phyloP scores from a whole-genome alignment of 306 rosid genomes.

The Bauhinia variegata region DNA sequence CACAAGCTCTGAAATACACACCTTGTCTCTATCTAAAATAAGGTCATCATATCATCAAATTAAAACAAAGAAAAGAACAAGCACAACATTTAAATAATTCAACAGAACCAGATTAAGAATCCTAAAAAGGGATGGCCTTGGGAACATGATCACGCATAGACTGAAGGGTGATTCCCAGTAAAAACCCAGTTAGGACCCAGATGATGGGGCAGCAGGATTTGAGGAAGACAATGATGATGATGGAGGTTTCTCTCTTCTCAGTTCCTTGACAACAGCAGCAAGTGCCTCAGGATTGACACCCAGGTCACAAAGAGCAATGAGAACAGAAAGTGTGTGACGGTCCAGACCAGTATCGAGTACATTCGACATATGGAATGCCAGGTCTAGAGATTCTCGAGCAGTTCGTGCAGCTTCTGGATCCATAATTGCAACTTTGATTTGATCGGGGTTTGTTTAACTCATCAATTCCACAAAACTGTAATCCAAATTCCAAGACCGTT shows the following conservation, averaged over 20 bases:
- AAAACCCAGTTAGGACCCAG: neutral
- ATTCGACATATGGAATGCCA: conserved; percentile 55
- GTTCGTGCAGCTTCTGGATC: conserved; percentile 50
- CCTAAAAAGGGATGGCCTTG: neutral
- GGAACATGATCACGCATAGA: neutral
- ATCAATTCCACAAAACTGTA: no score
- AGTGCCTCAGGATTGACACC: conserved; percentile 57
- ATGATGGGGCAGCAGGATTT: neutral
- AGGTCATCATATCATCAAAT: neutral
- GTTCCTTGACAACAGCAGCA: conserved; percentile 56
- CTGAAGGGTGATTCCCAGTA: neutral
- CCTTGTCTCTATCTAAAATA: no score
- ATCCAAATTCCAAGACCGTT: no score
- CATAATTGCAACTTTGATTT: no score
- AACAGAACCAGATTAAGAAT: neutral
- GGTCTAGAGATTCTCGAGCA: conserved; percentile 53
- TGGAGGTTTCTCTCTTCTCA: conserved; percentile 22
- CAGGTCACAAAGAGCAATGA: conserved; percentile 57
- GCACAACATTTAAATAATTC: neutral
- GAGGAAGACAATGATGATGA: conserved; percentile 20
- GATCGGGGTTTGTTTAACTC: no score
- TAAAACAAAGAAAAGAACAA: neutral
- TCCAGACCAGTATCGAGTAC: conserved; percentile 49
- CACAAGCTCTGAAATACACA: no score
- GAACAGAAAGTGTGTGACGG: conserved; percentile 59